These are phyloP conservation scores for Rhynchospora pubera DNA, from an alignment of 176 grass and related monocot genomes.

Conservation along the genomic window DNA sequence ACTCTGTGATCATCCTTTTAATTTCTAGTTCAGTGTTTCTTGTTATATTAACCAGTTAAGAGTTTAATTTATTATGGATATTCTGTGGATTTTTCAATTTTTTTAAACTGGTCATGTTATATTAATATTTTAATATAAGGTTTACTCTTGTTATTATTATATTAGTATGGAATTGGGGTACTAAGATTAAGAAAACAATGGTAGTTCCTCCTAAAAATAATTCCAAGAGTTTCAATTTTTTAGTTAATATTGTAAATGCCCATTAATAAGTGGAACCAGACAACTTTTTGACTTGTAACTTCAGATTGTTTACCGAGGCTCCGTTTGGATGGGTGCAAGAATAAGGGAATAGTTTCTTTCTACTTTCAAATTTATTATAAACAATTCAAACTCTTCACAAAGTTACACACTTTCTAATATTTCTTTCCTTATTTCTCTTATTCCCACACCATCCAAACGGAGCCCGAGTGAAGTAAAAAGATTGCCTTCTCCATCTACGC, in stretches of 20 bases:
- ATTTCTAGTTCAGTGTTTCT: background rate
- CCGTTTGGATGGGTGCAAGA: too few relatives aligned
- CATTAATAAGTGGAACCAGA: background rate
- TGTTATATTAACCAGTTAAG: background rate
- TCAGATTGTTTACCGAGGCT: background rate
- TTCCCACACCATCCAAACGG: too few relatives aligned
- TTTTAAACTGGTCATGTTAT: background rate
- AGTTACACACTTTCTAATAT: too few relatives aligned
- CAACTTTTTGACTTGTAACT: background rate
- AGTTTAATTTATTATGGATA: background rate
- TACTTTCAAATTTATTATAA: too few relatives aligned
- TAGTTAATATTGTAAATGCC: background rate
- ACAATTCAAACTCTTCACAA: too few relatives aligned
- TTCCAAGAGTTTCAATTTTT: background rate
- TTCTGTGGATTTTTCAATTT: background rate
- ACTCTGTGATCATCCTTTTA: constrained; percentile 1
- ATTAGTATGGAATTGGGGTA: background rate
- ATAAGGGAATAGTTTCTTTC: too few relatives aligned
- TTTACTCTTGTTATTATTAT: background rate
- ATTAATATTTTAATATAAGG: background rate
- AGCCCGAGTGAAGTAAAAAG: background rate
- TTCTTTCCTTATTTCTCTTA: too few relatives aligned
- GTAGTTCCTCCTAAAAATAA: background rate
- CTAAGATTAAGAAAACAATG: background rate
- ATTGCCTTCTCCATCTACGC: too few relatives aligned